Base-by-base conservation (phyloP, 371 early-diverging fungal genomes). In the Coemansia sp. region DNA sequence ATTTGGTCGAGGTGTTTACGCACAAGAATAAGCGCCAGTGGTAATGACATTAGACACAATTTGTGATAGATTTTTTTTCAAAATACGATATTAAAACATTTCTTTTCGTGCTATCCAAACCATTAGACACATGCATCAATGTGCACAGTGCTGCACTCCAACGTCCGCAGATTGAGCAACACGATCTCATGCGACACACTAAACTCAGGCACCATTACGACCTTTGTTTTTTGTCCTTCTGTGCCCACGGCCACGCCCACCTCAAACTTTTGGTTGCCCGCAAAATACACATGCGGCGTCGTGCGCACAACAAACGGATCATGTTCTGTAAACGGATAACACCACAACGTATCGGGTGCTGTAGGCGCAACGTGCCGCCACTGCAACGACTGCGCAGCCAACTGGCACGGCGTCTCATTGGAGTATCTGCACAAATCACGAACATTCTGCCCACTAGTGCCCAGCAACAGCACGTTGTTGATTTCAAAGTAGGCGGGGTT, bases 261-360 rank as follows among this genome's bases (percentile, higher is more conserved):
- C 21, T 62, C 75, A 73, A 90, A 94, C 57, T 82, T 74, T 69
- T 96, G 97, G 75, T 94, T 95, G n/a, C 95, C 97, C 25, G 94
- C 79, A 78, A 93, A 88, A 69, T 92, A 95, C 14, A 97, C 84
- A 67, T 95, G 89, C 7, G 97, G 97, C 37, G 84, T 68, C 37
- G 72, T 58, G 5, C 79, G 74, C 21, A 97, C 70, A 5, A 95
- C 82, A 67, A 96, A 94, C 1, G 98, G 96, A 66, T 97, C 98
- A 8, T 69, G 71, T 57, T 90, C 87, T 67, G 83, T 82, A 71
- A 89, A 95, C 12, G 98, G 98, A 72, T 93, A 92, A 68, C 91
- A 90, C 89, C 92, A 93, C 40, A 96, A 81, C 3, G 96, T 96
- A 80, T 97, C 98, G 0, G 98, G 98, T 0, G 93, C 89, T 9